A percentile compares a stretch with the other conserved stretches of the same genome.
phyloP scores from a whole-genome alignment of 805 yeast species.

The Metschnikowia colocasiae region DNA sequence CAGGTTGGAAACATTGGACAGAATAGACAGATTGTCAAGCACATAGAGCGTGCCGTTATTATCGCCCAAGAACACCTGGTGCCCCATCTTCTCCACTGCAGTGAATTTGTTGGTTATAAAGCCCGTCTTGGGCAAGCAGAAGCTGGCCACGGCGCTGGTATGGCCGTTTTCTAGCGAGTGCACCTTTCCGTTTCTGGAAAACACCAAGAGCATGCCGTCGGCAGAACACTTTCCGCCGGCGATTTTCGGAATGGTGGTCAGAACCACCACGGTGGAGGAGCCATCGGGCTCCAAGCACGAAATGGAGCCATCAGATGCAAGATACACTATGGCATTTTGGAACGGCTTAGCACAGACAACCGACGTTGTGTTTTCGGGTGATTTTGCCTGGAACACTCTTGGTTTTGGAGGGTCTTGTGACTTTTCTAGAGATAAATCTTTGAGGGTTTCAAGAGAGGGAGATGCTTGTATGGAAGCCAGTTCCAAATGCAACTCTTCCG shows the following conservation, averaged over 20 bases:
- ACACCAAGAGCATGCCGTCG: slow-evolving; percentile 15
- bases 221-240: slow-evolving; percentile 9
- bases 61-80: slow-evolving; percentile 44
- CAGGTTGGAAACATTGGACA: neutral
- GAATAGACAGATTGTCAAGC: neutral
- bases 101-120: slow-evolving; percentile 32
- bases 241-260: neutral
- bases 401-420: no score
- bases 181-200: slow-evolving; percentile 23
- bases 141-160: neutral
- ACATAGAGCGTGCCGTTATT: slow-evolving; percentile 42
- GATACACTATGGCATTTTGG: neutral
- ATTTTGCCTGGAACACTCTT: no score
- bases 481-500: no score
- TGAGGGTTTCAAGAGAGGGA: no score
- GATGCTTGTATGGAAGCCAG: no score
- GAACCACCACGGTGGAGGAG: neutral
- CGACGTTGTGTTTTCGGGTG: neutral
- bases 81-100: slow-evolving; percentile 34
- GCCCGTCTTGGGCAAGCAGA: neutral
- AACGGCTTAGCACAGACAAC: neutral
- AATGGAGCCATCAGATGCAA: neutral
- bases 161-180: neutral
- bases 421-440: no score
- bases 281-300: neutral